Evolutionary conservation across 148 eudicot genomes (phyloP).

Genomic region (Selenicereus undatus): DNA sequence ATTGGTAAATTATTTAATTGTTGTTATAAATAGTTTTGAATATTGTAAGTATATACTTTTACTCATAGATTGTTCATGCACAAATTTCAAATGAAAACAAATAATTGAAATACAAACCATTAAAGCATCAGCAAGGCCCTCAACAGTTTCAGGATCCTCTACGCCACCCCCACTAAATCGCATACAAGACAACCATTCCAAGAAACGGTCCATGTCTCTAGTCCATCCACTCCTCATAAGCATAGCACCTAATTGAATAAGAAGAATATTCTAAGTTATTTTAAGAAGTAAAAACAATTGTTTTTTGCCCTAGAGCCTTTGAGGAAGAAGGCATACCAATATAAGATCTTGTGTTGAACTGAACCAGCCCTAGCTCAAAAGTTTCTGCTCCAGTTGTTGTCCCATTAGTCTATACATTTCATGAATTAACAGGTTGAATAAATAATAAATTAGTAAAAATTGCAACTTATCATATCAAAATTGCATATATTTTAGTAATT

Average conservation of each 20-base stretch:
- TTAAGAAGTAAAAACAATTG: background rate
- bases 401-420: background rate
- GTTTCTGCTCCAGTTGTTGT: background rate
- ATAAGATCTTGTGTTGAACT: background rate
- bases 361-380: background rate
- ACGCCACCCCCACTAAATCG: slow-evolving; percentile 7
- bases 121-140: slow-evolving; percentile 16
- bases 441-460: background rate
- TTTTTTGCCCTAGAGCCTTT: background rate
- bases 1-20: too few relatives aligned
- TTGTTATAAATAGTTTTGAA: too few relatives aligned
- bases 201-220: slow-evolving; percentile 1
- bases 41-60: too few relatives aligned
- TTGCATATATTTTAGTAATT: background rate
- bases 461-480: background rate
- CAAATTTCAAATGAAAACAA: too few relatives aligned
- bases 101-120: background rate
- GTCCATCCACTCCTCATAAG: slow-evolving; percentile 17
- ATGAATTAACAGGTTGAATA: background rate
- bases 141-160: slow-evolving; percentile 5
- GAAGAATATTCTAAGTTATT: background rate
- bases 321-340: background rate
- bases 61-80: too few relatives aligned
- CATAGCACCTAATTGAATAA: background rate
- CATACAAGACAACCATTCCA: background rate